Evolutionary conservation across 208 protist species (phyloP).

Genomic region (Crithidia brevicula): DNA sequence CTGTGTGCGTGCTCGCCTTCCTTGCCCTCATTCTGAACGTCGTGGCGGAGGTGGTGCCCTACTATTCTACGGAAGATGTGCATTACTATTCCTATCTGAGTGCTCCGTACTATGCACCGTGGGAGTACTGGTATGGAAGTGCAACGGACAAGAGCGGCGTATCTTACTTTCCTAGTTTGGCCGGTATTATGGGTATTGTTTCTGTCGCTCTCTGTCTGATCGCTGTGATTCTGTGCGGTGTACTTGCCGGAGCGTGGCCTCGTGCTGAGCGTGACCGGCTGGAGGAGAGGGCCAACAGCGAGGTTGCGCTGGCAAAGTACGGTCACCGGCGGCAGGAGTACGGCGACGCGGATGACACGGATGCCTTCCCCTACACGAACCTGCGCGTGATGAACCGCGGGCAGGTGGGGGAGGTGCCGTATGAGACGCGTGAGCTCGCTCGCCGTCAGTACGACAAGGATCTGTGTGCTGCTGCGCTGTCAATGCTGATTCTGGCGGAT

Average conservation of each 20-base stretch:
- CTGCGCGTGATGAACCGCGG: not conserved
- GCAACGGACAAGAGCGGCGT: not conserved
- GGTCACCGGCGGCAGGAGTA: not conserved
- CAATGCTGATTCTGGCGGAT: not conserved
- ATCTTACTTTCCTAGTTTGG: too few species aligned
- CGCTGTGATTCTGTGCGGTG: not conserved
- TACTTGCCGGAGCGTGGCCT: not conserved
- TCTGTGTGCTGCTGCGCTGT: not conserved
- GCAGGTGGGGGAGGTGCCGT: not conserved
- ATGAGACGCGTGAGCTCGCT: not conserved
- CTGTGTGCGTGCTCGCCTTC: not conserved
- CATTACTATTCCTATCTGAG: not conserved
- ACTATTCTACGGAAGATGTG: not conserved
- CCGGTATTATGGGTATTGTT: not conserved
- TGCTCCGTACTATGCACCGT: not conserved
- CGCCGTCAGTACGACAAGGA: not conserved
- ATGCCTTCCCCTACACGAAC: not conserved
- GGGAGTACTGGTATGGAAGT: not conserved
- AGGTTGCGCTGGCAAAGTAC: not conserved
- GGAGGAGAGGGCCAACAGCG: not conserved
- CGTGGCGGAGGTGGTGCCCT: not conserved
- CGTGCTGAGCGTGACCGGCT: not conserved
- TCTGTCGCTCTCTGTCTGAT: not conserved
- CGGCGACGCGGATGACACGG: not conserved
- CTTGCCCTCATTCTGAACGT: not conserved